Percentiles rank a stretch among this genome's conserved stretches.
Evolutionary conservation across 495 filamentous ascomycete genomes (phyloP).

Genomic region (Podospora pseudopauciseta): DNA sequence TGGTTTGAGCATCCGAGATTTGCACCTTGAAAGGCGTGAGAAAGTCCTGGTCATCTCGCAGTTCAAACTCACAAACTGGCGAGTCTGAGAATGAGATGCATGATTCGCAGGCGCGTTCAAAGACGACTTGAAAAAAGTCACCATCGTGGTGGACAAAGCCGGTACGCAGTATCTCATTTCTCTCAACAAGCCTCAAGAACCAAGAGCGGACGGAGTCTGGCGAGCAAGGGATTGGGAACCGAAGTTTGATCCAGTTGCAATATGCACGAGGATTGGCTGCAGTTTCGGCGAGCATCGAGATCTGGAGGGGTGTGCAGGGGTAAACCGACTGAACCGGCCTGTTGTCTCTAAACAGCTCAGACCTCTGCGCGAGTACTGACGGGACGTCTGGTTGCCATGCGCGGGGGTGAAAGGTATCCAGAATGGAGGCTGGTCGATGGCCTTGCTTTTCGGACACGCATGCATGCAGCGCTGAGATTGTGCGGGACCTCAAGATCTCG

Average conservation of each 20-base stretch:
- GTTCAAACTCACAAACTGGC: slow-evolving; percentile 25
- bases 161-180: slow-evolving; percentile 64
- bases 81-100: slow-evolving; percentile 36
- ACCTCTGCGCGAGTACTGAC: background rate
- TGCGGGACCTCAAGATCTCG: slow-evolving; percentile 55
- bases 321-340: slow-evolving; percentile 51
- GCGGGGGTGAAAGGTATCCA: background rate
- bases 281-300: slow-evolving; percentile 74
- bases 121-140: slow-evolving; percentile 60
- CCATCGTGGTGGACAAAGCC: slow-evolving; percentile 58
- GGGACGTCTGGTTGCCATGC: background rate
- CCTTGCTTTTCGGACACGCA: background rate
- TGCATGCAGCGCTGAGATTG: slow-evolving; percentile 23
- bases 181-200: slow-evolving; percentile 46
- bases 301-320: slow-evolving; percentile 65
- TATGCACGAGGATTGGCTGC: slow-evolving; percentile 53
- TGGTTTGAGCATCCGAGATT: slow-evolving; percentile 27
- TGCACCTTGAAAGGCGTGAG: slow-evolving; percentile 57
- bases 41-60: slow-evolving; percentile 37
- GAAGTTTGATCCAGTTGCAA: slow-evolving; percentile 69
- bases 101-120: slow-evolving; percentile 43
- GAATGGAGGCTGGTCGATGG: background rate
- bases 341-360: slow-evolving; percentile 12
- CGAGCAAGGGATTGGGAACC: slow-evolving; percentile 36
- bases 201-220: slow-evolving; percentile 38